Conservation (phyloP, 495 filamentous ascomycete species). For the Penicillium maclennaniae region DNA sequence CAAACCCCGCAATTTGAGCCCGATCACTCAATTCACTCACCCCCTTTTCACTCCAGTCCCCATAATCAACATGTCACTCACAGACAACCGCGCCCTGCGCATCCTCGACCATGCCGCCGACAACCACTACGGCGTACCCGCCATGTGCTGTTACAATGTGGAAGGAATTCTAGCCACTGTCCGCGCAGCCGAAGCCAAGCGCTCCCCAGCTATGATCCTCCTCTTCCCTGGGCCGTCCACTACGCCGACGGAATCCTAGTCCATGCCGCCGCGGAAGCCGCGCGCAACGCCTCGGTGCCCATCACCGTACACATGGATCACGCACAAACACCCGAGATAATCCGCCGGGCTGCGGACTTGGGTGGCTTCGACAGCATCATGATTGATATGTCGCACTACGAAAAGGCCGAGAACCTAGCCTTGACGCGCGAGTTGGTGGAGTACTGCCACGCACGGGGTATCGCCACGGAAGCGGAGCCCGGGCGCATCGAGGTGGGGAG, state of each 20-base stretch:
- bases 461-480: slow-evolving; percentile 76
- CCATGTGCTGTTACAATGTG: slow-evolving; percentile 84
- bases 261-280: slow-evolving; percentile 60
- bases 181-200: slow-evolving; percentile 68
- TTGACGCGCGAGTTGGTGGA: slow-evolving; percentile 64
- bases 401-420: slow-evolving; percentile 74
- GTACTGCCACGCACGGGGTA: slow-evolving; percentile 72
- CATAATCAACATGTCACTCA: slow-evolving; percentile 43
- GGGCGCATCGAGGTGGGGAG: slow-evolving; percentile 79
- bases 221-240: slow-evolving; percentile 81
- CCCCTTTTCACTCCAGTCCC: background rate
- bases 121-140: slow-evolving; percentile 66
- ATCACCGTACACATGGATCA: slow-evolving; percentile 76
- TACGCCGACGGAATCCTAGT: slow-evolving; percentile 63
- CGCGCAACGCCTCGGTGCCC: slow-evolving; percentile 61
- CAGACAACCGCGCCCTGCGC: slow-evolving; percentile 61
- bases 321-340: slow-evolving; percentile 67
- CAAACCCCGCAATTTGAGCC: background rate
- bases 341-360: slow-evolving; percentile 60
- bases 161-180: slow-evolving; percentile 78
- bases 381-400: slow-evolving; percentile 80
- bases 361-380: slow-evolving; percentile 76
- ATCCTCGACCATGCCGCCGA: slow-evolving; percentile 65
- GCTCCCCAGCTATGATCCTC: slow-evolving; percentile 73
- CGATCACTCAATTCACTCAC: background rate